A percentile compares a stretch with the other conserved stretches of the same genome.
phyloP scores from a whole-genome alignment of 2,329 filamentous ascomycete species.

The Penicillium rolfsii region DNA sequence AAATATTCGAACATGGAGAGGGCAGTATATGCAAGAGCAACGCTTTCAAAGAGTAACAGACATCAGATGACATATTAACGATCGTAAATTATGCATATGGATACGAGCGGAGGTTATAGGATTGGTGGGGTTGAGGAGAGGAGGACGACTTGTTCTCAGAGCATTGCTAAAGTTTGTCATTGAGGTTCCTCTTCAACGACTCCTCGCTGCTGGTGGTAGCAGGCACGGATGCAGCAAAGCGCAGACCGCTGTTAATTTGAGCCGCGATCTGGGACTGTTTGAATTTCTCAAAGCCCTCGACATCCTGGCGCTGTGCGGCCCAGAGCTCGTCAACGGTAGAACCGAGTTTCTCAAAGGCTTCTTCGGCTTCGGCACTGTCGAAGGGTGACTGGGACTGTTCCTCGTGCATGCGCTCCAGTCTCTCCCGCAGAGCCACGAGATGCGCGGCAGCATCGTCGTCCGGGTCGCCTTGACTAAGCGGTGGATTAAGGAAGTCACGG shows the following conservation, averaged over 20 bases:
- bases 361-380: conserved; percentile 43
- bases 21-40: background rate
- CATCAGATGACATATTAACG: background rate
- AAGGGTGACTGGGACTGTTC: conserved; percentile 48
- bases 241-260: conserved; percentile 48
- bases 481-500: conserved; percentile 62
- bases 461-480: conserved; percentile 46
- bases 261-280: conserved; percentile 52
- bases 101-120: background rate
- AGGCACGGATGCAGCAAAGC: conserved; percentile 3
- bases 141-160: conserved; percentile 11
- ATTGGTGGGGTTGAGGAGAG: conserved; percentile 4
- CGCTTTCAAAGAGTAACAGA: conserved; percentile 1
- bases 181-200: background rate
- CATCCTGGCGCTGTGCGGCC: conserved; percentile 47
- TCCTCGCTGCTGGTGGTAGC: background rate
- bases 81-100: background rate
- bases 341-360: conserved; percentile 48
- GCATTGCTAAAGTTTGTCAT: background rate
- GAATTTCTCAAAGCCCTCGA: conserved; percentile 49
- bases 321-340: conserved; percentile 52
- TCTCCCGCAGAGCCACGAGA: conserved; percentile 50
- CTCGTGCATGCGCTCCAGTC: conserved; percentile 48
- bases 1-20: conserved; percentile 1
- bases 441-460: conserved; percentile 45